These are phyloP conservation scores for Fusarium sp. DNA, from an alignment of 2,329 filamentous ascomycete genomes.

Conservation along the genomic window DNA sequence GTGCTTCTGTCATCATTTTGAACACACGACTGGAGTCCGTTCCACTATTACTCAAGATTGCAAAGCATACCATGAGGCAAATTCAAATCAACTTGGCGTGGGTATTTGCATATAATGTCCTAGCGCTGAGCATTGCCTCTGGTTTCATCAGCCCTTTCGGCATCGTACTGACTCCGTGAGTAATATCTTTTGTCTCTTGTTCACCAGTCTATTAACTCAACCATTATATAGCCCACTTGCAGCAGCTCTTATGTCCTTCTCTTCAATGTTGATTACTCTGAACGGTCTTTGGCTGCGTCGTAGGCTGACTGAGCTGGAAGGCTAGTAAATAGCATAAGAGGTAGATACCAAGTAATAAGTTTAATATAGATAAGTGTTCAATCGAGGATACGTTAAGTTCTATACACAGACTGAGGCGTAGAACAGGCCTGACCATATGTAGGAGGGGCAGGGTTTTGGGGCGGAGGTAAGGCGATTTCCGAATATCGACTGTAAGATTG, in stretches of 20 bases:
- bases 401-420: too few relatives aligned
- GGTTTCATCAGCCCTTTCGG: background rate
- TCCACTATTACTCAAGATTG: background rate
- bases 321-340: too few relatives aligned
- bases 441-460: too few relatives aligned
- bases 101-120: background rate
- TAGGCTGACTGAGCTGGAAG: background rate
- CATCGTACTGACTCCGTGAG: background rate
- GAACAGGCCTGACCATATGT: too few relatives aligned
- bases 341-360: too few relatives aligned
- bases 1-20: background rate
- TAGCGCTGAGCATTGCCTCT: background rate
- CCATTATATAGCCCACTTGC: background rate
- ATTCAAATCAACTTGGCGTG: background rate
- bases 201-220: background rate
- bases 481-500: too few relatives aligned
- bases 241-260: background rate
- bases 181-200: rapidly evolving
- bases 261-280: background rate
- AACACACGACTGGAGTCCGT: background rate
- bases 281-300: background rate
- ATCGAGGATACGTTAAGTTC: too few relatives aligned
- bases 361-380: too few relatives aligned
- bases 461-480: too few relatives aligned
- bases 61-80: background rate